Percentiles rank a stretch among this genome's conserved stretches.
Evolutionary conservation across 306 rosid species (phyloP).

Genomic region (Gleditsia sinensis): DNA sequence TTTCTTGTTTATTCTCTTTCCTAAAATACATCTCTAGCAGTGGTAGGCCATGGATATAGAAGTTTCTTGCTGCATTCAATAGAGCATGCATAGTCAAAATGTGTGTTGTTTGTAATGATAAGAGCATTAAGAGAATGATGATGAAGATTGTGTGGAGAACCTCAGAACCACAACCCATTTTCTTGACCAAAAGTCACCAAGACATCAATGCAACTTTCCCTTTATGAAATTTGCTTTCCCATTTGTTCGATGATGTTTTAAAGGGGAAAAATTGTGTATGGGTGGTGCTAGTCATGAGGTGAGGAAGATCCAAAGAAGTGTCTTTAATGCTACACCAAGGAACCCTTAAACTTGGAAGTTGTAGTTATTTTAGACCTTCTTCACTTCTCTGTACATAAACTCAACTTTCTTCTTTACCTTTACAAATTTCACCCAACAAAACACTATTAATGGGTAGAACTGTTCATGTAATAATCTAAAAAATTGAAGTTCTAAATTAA

Average conservation of each 20-base stretch:
- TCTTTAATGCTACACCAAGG: conserved; percentile 99
- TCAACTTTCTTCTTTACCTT: conserved; percentile 49
- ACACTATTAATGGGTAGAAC: conserved; percentile 44
- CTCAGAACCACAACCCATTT: conserved; percentile 52
- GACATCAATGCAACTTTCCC: conserved; percentile 49
- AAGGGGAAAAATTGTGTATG: conserved; percentile 18
- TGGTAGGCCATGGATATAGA: conserved; percentile 39
- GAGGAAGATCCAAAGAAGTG: conserved; percentile 51
- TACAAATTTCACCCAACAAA: too few species aligned
- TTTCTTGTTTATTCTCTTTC: conserved; percentile 30
- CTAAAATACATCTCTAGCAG: conserved; percentile 30
- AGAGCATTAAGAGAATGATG: conserved; percentile 45
- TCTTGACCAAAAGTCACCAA: conserved; percentile 52
- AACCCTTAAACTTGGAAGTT: conserved; percentile 88
- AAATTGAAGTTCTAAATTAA: too few species aligned
- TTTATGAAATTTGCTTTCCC: conserved; percentile 41
- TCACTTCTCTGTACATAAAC: conserved; percentile 64
- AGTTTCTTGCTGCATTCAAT: conserved; percentile 52
- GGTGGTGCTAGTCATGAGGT: conserved; percentile 43
- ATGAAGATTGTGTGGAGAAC: conserved; percentile 43
- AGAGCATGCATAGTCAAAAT: conserved; percentile 43
- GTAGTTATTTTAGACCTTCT: conserved; percentile 71
- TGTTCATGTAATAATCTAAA: too few species aligned
- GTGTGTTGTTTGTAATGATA: conserved; percentile 55
- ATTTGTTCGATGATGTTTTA: conserved; percentile 37